Evolutionary conservation across 106 monocot species (phyloP).

Genomic region (Ottelia alismoides): DNA sequence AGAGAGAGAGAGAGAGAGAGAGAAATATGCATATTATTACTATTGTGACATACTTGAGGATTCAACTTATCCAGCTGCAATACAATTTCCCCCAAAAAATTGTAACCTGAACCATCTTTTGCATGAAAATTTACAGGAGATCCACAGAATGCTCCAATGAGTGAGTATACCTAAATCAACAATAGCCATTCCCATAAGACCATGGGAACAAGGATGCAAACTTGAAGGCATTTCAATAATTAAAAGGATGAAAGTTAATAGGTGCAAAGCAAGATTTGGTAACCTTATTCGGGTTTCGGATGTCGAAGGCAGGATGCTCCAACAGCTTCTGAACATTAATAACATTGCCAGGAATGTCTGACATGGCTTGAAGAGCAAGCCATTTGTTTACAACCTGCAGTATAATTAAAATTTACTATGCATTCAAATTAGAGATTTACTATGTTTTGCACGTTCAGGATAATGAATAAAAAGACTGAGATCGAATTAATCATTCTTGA

Average conservation of each 20-base stretch:
- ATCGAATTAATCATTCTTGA: not conserved
- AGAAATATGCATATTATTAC: no score
- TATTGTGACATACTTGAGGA: no score
- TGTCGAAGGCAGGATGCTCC: slow-evolving; percentile 88
- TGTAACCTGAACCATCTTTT: slow-evolving; percentile 97
- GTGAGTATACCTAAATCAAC: slow-evolving; percentile 64
- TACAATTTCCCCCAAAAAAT: slow-evolving; percentile 90
- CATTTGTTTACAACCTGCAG: slow-evolving; percentile 89
- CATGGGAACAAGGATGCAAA: not conserved
- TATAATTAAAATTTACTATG: not conserved
- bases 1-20: no score
- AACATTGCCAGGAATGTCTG: slow-evolving; percentile 89
- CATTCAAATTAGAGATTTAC: not conserved
- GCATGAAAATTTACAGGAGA: slow-evolving; percentile 95
- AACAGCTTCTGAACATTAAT: slow-evolving; percentile 74
- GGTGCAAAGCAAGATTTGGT: not conserved
- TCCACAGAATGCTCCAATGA: slow-evolving; percentile 89
- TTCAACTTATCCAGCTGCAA: slow-evolving; percentile 87
- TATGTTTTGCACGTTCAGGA: not conserved
- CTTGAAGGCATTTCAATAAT: not conserved
- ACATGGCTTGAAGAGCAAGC: slow-evolving; percentile 94
- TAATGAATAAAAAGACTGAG: not conserved
- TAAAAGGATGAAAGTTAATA: not conserved
- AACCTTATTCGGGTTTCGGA: slow-evolving; percentile 96
- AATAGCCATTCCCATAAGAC: not conserved